A percentile compares a stretch with the other conserved stretches of the same genome.
Conservation (phyloP, 148 eudicot genomes). For the Vaccinium vitisidaea region DNA sequence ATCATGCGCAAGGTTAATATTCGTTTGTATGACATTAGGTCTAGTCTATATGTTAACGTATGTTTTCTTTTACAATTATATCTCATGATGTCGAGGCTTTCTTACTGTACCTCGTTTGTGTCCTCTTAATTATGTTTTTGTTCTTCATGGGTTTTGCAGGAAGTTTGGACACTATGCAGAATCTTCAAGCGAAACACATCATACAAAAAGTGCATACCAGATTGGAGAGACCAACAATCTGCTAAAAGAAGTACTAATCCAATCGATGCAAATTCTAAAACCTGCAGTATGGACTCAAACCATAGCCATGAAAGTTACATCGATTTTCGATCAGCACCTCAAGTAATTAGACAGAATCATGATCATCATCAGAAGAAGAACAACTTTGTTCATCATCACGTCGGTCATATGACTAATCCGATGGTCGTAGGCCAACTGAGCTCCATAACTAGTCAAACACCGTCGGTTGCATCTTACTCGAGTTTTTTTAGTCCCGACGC, state of each 20-base stretch:
- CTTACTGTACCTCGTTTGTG: too few species aligned
- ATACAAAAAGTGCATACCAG: slow-evolving; percentile 45
- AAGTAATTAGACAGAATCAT: slow-evolving; percentile 2
- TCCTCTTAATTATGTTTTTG: neutral
- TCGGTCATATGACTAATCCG: slow-evolving; percentile 13
- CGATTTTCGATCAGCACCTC: slow-evolving; percentile 40
- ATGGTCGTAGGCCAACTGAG: slow-evolving; percentile 3
- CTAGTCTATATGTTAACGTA: too few species aligned
- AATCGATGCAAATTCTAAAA: slow-evolving; percentile 40
- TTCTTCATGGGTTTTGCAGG: slow-evolving; percentile 44
- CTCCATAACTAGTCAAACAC: slow-evolving; percentile 23
- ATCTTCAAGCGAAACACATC: slow-evolving; percentile 56
- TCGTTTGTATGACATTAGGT: too few species aligned
- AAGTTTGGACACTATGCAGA: slow-evolving; percentile 95
- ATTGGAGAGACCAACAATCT: slow-evolving; percentile 51
- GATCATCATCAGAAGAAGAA: slow-evolving; percentile 11
- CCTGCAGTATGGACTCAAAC: slow-evolving; percentile 51
- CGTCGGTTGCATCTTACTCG: slow-evolving; percentile 26
- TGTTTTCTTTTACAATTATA: too few species aligned
- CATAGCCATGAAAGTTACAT: slow-evolving; percentile 41
- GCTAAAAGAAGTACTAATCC: slow-evolving; percentile 20
- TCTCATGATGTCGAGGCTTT: too few species aligned
- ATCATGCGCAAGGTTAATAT: too few species aligned
- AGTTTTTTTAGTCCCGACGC: slow-evolving; percentile 36
- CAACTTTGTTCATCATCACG: slow-evolving; percentile 1